Evolutionary conservation across 1,284 basidiomycete species (phyloP).

Genomic region (Sutorius eximius): DNA sequence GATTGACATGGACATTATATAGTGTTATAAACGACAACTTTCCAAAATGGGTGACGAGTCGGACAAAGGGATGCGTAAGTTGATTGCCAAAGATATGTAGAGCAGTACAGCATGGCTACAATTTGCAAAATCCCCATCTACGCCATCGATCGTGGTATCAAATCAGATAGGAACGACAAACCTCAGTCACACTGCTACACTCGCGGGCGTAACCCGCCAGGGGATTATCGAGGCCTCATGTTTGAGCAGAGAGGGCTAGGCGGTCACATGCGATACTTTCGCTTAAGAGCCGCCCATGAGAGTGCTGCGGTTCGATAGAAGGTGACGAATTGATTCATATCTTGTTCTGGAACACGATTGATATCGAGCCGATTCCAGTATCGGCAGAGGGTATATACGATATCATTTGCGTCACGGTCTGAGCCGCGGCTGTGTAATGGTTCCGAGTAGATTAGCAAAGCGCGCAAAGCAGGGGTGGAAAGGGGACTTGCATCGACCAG

Average conservation of each 20-base stretch:
- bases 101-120: slow-evolving; percentile 25
- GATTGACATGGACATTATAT: background rate
- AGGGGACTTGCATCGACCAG: slow-evolving; percentile 65
- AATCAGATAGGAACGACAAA: slow-evolving; percentile 30
- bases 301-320: slow-evolving; percentile 54
- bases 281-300: slow-evolving; percentile 67
- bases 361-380: slow-evolving; percentile 79
- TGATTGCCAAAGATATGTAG: slow-evolving; percentile 17
- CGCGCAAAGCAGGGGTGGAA: background rate
- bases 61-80: slow-evolving; percentile 1
- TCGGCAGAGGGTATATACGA: slow-evolving; percentile 60
- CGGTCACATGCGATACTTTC: slow-evolving; percentile 60
- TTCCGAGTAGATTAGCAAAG: slow-evolving; percentile 5
- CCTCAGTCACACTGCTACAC: background rate
- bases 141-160: slow-evolving; percentile 23
- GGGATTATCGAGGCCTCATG: slow-evolving; percentile 1
- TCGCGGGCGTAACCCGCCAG: background rate
- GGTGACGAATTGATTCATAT: slow-evolving; percentile 72
- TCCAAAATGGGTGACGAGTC: background rate
- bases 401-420: slow-evolving; percentile 71
- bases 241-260: background rate
- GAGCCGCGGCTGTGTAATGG: slow-evolving; percentile 50
- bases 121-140: slow-evolving; percentile 14
- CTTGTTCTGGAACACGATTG: slow-evolving; percentile 76
- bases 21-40: slow-evolving; percentile 4